Conservation (phyloP, 2,329 filamentous ascomycete genomes). For the Phaeomoniella chlamydospora region DNA sequence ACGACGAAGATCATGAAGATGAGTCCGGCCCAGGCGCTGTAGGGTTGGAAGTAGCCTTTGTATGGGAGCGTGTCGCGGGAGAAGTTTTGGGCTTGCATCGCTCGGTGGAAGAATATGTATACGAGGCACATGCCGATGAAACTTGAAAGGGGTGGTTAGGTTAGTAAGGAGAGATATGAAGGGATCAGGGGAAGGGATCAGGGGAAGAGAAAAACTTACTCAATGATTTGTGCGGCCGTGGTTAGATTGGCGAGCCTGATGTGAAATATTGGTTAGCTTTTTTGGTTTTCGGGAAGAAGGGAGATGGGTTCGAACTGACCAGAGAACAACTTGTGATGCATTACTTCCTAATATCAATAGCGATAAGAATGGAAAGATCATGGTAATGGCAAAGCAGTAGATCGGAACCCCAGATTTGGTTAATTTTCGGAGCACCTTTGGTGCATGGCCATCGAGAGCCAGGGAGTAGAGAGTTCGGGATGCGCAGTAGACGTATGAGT, state of each 20-base stretch:
- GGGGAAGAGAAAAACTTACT: too few species aligned
- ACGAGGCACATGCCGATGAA: conserved; percentile 38
- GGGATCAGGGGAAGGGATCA: too few species aligned
- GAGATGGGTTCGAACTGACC: too few species aligned
- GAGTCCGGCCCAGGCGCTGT: conserved; percentile 49
- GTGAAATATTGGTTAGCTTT: too few species aligned
- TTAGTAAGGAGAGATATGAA: too few species aligned
- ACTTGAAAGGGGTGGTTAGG: too few species aligned
- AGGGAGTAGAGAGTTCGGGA: conserved; percentile 38
- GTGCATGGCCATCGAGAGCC: conserved; percentile 37
- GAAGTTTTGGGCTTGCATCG: conserved; percentile 32
- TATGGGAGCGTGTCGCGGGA: conserved; percentile 44
- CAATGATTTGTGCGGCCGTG: conserved; percentile 36
- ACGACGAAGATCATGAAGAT: conserved; percentile 44
- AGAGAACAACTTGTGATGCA: conserved; percentile 36
- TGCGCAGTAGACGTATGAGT: conserved; percentile 41
- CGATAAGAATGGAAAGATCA: conserved; percentile 38
- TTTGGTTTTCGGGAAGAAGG: too few species aligned
- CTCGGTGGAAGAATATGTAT: conserved; percentile 38
- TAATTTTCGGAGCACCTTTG: conserved; percentile 40
- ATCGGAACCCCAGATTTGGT: conserved; percentile 47
- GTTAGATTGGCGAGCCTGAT: conserved; percentile 55
- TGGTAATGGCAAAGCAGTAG: conserved; percentile 38
- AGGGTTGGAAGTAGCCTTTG: conserved; percentile 52
- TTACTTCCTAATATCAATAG: conserved; percentile 36